These are phyloP conservation scores for Moniliophthora roreri DNA, from an alignment of 1,284 basidiomycete genomes.

Conservation along the genomic window DNA sequence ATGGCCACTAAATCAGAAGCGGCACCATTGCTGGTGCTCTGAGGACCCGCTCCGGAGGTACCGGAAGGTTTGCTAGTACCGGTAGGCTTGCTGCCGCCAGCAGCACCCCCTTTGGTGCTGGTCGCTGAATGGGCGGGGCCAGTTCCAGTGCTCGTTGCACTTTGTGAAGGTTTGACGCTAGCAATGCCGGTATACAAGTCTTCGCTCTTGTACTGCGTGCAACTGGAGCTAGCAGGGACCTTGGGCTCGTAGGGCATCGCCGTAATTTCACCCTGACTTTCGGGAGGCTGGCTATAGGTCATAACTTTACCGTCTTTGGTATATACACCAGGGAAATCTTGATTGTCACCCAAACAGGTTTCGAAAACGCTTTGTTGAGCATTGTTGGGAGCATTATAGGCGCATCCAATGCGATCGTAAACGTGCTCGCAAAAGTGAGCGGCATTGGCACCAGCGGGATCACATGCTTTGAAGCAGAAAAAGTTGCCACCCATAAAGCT, in stretches of 20 bases:
- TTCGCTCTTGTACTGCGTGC: slow-evolving; percentile 50
- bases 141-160: too few relatives aligned
- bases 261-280: slow-evolving; percentile 52
- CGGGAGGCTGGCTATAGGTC: slow-evolving; percentile 59
- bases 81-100: not conserved
- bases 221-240: slow-evolving; percentile 62
- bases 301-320: slow-evolving; percentile 38
- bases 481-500: slow-evolving; percentile 63
- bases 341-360: slow-evolving; percentile 59
- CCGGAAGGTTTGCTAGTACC: not conserved
- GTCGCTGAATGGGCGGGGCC: not conserved
- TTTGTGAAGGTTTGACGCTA: not conserved
- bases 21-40: not conserved
- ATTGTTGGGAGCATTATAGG: slow-evolving; percentile 65
- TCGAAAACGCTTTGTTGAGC: slow-evolving; percentile 48
- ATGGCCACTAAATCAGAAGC: not conserved
- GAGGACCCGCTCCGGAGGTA: not conserved
- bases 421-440: slow-evolving; percentile 59
- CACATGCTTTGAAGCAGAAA: slow-evolving; percentile 62
- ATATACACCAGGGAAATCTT: slow-evolving; percentile 54
- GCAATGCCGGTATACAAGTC: slow-evolving; percentile 40
- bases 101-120: not conserved
- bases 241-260: slow-evolving; percentile 59
- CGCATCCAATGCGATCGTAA: slow-evolving; percentile 68
- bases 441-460: slow-evolving; percentile 50